Evolutionary conservation across 768 basidiomycete genomes (phyloP).

Genomic region (Leccinum uliginosum): DNA sequence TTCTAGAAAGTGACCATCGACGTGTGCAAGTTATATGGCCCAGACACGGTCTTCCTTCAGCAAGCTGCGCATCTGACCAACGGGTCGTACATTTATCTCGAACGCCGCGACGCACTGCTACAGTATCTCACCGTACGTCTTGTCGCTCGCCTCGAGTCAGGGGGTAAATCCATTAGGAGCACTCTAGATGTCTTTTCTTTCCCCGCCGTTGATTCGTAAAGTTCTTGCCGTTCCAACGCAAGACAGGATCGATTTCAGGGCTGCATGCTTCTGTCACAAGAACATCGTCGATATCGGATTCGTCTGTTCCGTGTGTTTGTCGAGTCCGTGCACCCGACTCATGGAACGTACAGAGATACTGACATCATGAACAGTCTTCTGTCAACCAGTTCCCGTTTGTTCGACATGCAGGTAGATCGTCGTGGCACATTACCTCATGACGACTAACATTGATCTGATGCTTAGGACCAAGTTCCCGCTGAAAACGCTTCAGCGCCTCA

Average conservation of each 20-base stretch:
- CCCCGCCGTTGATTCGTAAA: conserved; percentile 66
- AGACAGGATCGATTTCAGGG: conserved; percentile 94
- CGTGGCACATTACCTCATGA: conserved; percentile 1
- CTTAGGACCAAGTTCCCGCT: conserved; percentile 90
- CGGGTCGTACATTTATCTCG: conserved; percentile 86
- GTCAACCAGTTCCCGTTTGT: conserved; percentile 89
- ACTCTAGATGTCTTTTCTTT: conserved; percentile 77
- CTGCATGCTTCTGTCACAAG: conserved; percentile 99
- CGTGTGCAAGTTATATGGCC: conserved; percentile 85
- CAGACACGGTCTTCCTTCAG: conserved; percentile 92
- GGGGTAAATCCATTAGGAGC: not conserved
- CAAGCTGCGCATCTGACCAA: conserved; percentile 95
- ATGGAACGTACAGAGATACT: conserved; percentile 1
- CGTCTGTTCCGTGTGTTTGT: conserved; percentile 97
- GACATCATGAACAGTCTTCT: conserved; percentile 63
- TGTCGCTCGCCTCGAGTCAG: not conserved
- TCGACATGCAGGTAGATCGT: conserved; percentile 82
- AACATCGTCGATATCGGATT: conserved; percentile 95
- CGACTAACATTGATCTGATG: not conserved
- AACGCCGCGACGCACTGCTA: conserved; percentile 79
- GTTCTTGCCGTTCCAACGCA: conserved; percentile 84
- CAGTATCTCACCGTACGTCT: conserved; percentile 77
- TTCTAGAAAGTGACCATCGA: conserved; percentile 92
- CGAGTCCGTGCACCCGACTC: conserved; percentile 55
- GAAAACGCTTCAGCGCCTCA: conserved; percentile 82